phyloP scores from a whole-genome alignment of 345 rosid species.

The Eutrema yunnanense region DNA sequence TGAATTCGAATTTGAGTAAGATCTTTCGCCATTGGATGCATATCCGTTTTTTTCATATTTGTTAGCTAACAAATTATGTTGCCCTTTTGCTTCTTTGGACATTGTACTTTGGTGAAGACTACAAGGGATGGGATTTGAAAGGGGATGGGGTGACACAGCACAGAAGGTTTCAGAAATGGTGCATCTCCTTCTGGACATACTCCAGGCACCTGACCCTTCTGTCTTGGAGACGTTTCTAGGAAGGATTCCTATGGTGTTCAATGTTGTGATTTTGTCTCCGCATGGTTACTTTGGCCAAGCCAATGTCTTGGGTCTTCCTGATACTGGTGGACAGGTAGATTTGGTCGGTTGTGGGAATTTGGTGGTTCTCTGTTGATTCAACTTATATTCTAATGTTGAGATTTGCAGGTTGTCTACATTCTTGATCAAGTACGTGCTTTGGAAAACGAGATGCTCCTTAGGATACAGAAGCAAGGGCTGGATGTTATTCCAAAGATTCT shows the following conservation, averaged over 20 bases:
- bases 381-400: background rate
- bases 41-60: background rate
- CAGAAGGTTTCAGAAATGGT: conserved; percentile 41
- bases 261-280: conserved; percentile 55
- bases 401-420: conserved; percentile 45
- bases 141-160: conserved; percentile 58
- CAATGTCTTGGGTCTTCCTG: conserved; percentile 58
- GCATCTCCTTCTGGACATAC: conserved; percentile 56
- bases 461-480: conserved; percentile 47
- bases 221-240: conserved; percentile 58
- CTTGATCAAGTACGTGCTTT: conserved; percentile 67
- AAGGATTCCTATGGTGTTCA: conserved; percentile 60
- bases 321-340: conserved; percentile 58
- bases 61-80: background rate
- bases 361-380: background rate
- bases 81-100: background rate
- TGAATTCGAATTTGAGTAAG: conserved; percentile 51
- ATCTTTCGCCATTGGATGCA: background rate
- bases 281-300: conserved; percentile 68
- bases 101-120: conserved; percentile 19
- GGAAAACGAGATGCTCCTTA: conserved; percentile 54
- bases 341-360: background rate
- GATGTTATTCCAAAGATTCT: conserved; percentile 46
- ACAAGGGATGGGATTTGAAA: conserved; percentile 61
- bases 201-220: conserved; percentile 61